Evolutionary conservation across 2,329 filamentous ascomycete species (phyloP).

Genomic region (Ophiostoma sp.): DNA sequence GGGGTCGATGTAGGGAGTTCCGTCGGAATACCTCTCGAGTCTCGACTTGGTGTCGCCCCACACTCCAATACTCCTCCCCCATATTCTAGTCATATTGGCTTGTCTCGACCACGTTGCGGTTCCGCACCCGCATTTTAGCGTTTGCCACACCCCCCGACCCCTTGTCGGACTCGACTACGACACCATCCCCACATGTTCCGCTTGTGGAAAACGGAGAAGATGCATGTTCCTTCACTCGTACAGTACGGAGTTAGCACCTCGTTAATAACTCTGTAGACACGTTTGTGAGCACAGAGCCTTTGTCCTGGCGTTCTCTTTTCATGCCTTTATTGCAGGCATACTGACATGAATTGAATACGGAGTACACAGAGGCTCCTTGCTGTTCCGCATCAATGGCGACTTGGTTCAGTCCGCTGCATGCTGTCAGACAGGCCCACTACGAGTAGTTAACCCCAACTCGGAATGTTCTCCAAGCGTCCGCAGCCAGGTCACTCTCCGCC

Average conservation of each 20-base stretch:
- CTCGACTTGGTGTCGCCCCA: not conserved
- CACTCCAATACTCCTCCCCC: not conserved
- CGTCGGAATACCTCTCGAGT: not conserved
- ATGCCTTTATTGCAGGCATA: too few relatives aligned
- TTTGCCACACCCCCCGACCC: not conserved
- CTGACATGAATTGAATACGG: too few relatives aligned
- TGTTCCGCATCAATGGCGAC: too few relatives aligned
- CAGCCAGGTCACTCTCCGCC: too few relatives aligned
- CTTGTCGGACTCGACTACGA: not conserved
- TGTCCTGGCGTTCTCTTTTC: too few relatives aligned
- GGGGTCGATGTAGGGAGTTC: too few relatives aligned
- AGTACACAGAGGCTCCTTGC: too few relatives aligned
- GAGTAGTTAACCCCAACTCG: too few relatives aligned
- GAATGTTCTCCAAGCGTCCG: too few relatives aligned
- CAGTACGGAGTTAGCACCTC: not conserved
- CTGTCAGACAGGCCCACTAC: too few relatives aligned
- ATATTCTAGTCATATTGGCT: not conserved
- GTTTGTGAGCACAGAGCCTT: too few relatives aligned
- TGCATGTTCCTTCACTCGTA: not conserved
- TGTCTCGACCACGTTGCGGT: not conserved
- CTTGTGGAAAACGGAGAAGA: constrained; percentile 1
- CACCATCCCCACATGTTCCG: constrained; percentile 3
- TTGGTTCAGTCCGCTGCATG: too few relatives aligned
- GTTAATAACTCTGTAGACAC: not conserved
- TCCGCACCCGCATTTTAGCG: constrained; percentile 5